phyloP scores from a whole-genome alignment of 257 asterid genomes.

The Nicotiana attenuata region DNA sequence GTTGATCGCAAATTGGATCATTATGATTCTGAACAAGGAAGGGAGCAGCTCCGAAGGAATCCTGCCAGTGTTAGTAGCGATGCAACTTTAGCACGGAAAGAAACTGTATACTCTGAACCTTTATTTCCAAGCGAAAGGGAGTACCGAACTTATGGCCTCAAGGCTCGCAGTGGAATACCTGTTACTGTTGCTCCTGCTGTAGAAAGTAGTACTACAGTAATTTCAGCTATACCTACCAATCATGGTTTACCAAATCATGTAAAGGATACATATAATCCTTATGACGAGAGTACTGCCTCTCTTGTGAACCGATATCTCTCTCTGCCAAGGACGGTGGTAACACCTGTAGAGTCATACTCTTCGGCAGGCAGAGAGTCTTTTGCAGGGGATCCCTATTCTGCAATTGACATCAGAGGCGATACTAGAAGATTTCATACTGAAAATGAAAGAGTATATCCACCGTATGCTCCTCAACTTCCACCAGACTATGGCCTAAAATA shows the following conservation, averaged over 20 bases:
- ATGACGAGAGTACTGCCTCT: slow-evolving; percentile 55
- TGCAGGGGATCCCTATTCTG: slow-evolving; percentile 22
- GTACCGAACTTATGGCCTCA: slow-evolving; percentile 55
- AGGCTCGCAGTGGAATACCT: slow-evolving; percentile 24
- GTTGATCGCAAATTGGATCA: slow-evolving; percentile 21
- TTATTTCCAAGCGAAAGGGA: slow-evolving; percentile 48
- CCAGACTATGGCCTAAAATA: slow-evolving; percentile 22
- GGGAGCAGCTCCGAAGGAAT: slow-evolving; percentile 32
- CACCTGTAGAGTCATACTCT: slow-evolving; percentile 30
- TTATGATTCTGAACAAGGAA: slow-evolving; percentile 30
- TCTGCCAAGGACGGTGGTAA: slow-evolving; percentile 25
- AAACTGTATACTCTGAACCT: slow-evolving; percentile 24
- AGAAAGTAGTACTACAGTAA: slow-evolving; percentile 9
- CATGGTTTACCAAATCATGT: slow-evolving; percentile 11
- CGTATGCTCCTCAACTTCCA: slow-evolving; percentile 30
- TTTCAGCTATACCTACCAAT: slow-evolving; percentile 19
- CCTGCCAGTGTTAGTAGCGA: slow-evolving; percentile 20
- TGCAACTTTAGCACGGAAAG: slow-evolving; percentile 30
- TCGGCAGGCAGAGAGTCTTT: slow-evolving; percentile 25
- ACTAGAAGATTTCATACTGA: slow-evolving; percentile 13
- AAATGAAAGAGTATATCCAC: slow-evolving; percentile 22
- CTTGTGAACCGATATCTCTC: slow-evolving; percentile 63
- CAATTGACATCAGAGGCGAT: slow-evolving; percentile 12
- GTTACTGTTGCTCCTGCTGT: slow-evolving; percentile 6
- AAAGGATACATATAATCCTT: slow-evolving; percentile 34